Evolutionary conservation across 257 asterid species (phyloP), one percentile per base, ranked within the genome.

Genomic region (Penstemon barbatus): DNA sequence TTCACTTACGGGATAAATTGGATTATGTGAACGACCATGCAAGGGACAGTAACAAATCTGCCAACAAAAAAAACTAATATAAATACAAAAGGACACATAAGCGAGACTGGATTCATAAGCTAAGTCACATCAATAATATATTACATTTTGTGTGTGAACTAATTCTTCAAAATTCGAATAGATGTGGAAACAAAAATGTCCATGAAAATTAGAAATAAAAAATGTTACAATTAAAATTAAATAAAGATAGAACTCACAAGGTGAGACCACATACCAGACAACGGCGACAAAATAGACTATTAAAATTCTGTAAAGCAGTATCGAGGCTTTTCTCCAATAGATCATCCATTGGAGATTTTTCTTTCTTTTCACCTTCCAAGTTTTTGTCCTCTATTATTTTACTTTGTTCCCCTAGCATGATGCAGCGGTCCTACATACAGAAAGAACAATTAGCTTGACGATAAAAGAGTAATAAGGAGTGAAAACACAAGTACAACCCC

Each of bases 221-320:
- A 65, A 15, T 48, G 38, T 45, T 55, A 50, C 64, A 19, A 65
- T 0, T 57, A 36, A 54, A 65, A 63, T 38, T 6, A 56, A 48
- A 46, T 56, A 48, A 10, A 3, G 52, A 15, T 65, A 37, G 13
- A 56, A 68, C 57, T 44, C 75, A 71, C 66, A 74, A 19, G 51
- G 57, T 43, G 71, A 43, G 68, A 57, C 37, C 74, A 66, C 90
- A 53, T 87, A 94, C 99, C 97, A 91, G 82, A 83, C 99, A 94
- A 63, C 97, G 97, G 54, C 97, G 97, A 73, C 99, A 94, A 75
- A 94, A 94, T 74, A 91, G 88, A 77, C 82, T 87, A 85, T 94
- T 97, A 60, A 89, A 89, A 65, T 97, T 87, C 87, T 86, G 96
- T 76, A 87, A 80, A 70, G 99, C 96, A 71, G 89, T 84, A 72